phyloP scores from a whole-genome alignment of 2,329 filamentous ascomycete genomes.

The Alternaria brassicicola region DNA sequence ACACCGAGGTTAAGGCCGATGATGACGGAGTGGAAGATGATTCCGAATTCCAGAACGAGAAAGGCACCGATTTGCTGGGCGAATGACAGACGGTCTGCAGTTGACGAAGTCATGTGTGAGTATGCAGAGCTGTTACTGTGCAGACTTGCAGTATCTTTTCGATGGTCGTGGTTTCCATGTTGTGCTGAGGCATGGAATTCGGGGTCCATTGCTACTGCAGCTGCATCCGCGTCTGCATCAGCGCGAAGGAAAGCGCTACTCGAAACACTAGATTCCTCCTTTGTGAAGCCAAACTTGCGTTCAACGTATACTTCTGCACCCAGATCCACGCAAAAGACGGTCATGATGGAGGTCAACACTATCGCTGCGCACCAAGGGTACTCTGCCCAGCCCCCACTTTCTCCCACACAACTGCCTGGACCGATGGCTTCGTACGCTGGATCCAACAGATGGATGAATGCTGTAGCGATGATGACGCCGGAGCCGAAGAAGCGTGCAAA shows the following conservation, averaged over 20 bases:
- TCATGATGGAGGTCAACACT: slow-evolving; percentile 2
- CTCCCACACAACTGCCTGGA: slow-evolving; percentile 1
- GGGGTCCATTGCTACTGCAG: not conserved
- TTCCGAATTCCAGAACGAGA: slow-evolving; percentile 8
- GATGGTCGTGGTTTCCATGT: not conserved
- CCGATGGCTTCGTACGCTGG: slow-evolving; percentile 9
- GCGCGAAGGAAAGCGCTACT: not conserved
- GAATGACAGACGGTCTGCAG: not conserved
- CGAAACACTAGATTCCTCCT: not conserved
- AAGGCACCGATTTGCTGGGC: slow-evolving; percentile 5
- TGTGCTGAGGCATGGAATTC: not conserved
- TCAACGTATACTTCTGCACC: slow-evolving; percentile 9
- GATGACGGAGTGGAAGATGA: slow-evolving; percentile 9
- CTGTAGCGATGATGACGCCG: slow-evolving; percentile 5
- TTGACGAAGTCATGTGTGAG: not conserved
- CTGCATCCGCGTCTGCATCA: not conserved
- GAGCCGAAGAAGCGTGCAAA: slow-evolving; percentile 11
- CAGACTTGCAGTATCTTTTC: not conserved
- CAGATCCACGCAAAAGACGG: slow-evolving; percentile 4
- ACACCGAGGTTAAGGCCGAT: slow-evolving; percentile 9
- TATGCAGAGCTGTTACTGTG: not conserved
- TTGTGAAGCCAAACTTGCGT: not conserved
- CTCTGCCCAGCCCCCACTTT: not conserved
- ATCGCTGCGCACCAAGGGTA: slow-evolving; percentile 9
- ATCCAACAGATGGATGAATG: slow-evolving; percentile 6